phyloP scores from a whole-genome alignment of 1,139 yeast genomes.

The Magnusiomyces paraingens region DNA sequence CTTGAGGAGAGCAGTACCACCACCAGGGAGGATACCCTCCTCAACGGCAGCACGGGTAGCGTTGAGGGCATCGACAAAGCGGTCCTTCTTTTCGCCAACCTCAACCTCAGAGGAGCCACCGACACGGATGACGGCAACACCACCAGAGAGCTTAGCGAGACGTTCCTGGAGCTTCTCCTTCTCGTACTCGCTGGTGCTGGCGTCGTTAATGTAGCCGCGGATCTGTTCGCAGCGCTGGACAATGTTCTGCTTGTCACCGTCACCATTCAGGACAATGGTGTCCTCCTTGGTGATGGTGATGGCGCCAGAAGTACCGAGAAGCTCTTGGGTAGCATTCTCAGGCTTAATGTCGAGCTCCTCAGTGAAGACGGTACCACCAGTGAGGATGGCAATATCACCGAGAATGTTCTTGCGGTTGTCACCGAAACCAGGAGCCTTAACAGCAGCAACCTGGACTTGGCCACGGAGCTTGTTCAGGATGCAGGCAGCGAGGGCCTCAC shows the following conservation, averaged over 20 bases:
- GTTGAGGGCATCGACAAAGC: conserved; percentile 97
- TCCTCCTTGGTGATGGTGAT: conserved; percentile 95
- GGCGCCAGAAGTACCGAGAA: conserved; percentile 90
- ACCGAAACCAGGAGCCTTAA: conserved; percentile 99
- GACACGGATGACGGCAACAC: conserved; percentile 97
- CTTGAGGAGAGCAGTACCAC: conserved; percentile 97
- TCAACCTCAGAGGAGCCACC: conserved; percentile 99
- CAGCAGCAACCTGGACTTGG: conserved; percentile 97
- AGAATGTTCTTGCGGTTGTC: conserved; percentile 98
- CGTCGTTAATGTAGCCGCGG: conserved; percentile 66
- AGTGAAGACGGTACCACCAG: conserved; percentile 98
- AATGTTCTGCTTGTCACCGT: conserved; percentile 84
- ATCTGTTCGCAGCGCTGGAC: conserved; percentile 94
- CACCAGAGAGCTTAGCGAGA: conserved; percentile 96
- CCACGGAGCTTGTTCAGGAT: conserved; percentile 97
- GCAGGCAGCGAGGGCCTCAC: conserved; percentile 99
- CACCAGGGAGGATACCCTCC: conserved; percentile 99
- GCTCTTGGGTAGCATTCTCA: conserved; percentile 87
- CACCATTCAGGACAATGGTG: conserved; percentile 92
- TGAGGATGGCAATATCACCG: conserved; percentile 94
- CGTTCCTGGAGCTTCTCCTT: conserved; percentile 97
- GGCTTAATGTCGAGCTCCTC: conserved; percentile 98
- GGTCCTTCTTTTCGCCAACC: conserved; percentile 99
- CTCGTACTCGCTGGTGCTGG: conserved; percentile 87
- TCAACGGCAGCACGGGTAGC: conserved; percentile 99